These are phyloP conservation scores for Rosellinia necatrix DNA, from an alignment of 2,329 filamentous ascomycete species.

Conservation along the genomic window DNA sequence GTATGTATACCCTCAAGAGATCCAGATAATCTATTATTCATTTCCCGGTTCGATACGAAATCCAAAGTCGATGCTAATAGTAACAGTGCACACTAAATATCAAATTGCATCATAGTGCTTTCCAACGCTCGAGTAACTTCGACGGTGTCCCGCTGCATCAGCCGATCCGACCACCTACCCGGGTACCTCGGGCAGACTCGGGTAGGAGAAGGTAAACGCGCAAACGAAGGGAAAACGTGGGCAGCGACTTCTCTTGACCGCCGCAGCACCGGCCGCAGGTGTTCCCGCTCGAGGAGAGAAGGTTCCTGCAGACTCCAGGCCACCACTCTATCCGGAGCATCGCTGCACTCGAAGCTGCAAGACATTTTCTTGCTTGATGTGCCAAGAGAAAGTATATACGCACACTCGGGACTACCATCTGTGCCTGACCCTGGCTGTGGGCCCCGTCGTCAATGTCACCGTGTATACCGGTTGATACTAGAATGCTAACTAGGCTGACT, in stretches of 20 bases:
- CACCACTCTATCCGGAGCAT: not conserved
- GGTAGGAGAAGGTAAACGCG: not conserved
- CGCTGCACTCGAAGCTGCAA: slow-evolving; percentile 11
- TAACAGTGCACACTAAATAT: not conserved
- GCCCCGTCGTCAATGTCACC: slow-evolving; percentile 1
- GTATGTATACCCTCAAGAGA: too few relatives aligned
- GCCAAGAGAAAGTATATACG: slow-evolving; percentile 12
- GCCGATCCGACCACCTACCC: not conserved
- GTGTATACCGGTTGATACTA: not conserved
- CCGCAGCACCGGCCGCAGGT: too few relatives aligned
- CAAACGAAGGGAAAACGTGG: slow-evolving; percentile 4
- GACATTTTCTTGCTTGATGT: slow-evolving; percentile 17
- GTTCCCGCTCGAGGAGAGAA: slow-evolving; percentile 8
- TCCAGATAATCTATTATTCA: too few relatives aligned
- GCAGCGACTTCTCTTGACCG: slow-evolving; percentile 7
- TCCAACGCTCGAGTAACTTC: not conserved
- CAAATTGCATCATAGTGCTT: slow-evolving; percentile 18
- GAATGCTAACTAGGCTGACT: not conserved
- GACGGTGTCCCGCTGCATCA: slow-evolving; percentile 7
- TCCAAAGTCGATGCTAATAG: too few relatives aligned
- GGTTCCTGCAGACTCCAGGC: slow-evolving; percentile 13
- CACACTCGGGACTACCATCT: not conserved
- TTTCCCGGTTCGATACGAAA: too few relatives aligned
- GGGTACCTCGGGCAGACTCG: too few relatives aligned
- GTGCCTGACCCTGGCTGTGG: not conserved